These are phyloP conservation scores for Deakozyma indianensis DNA, from an alignment of 805 yeast species.

Conservation along the genomic window DNA sequence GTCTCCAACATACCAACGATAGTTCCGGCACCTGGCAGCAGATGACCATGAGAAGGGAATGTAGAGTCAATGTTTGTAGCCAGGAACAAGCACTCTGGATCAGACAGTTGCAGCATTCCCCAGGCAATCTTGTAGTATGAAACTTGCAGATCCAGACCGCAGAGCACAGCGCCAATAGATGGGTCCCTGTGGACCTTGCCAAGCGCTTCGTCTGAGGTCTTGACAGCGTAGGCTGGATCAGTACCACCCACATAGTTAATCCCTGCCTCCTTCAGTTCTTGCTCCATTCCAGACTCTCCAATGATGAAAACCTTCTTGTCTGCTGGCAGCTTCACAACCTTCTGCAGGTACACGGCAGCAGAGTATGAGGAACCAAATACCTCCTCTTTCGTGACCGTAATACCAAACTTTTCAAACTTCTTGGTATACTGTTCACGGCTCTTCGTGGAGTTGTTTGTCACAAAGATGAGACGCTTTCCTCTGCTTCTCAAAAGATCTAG, in stretches of 20 bases:
- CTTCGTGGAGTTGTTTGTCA: conserved; percentile 91
- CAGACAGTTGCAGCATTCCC: conserved; percentile 65
- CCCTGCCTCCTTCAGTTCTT: conserved; percentile 64
- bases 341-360: conserved; percentile 69
- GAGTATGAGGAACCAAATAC: conserved; percentile 90
- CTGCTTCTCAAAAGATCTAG: conserved; percentile 37
- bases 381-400: conserved; percentile 38
- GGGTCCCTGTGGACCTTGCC: conserved; percentile 39
- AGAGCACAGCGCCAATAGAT: conserved; percentile 73
- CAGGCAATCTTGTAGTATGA: conserved; percentile 73
- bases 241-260: conserved; percentile 72
- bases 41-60: conserved; percentile 73
- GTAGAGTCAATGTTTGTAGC: conserved; percentile 96
- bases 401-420: conserved; percentile 55
- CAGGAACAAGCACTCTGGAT: conserved; percentile 54
- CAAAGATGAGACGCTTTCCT: conserved; percentile 68
- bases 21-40: conserved; percentile 93
- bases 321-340: conserved; percentile 59
- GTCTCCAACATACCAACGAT: conserved; percentile 62
- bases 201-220: conserved; percentile 37
- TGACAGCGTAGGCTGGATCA: conserved; percentile 40
- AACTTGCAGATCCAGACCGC: conserved; percentile 65
- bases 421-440: conserved; percentile 61
- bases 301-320: conserved; percentile 74
- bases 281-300: conserved; percentile 78